Evolutionary conservation across 2,329 filamentous ascomycete genomes (phyloP).

Genomic region (Esteya vermicola): DNA sequence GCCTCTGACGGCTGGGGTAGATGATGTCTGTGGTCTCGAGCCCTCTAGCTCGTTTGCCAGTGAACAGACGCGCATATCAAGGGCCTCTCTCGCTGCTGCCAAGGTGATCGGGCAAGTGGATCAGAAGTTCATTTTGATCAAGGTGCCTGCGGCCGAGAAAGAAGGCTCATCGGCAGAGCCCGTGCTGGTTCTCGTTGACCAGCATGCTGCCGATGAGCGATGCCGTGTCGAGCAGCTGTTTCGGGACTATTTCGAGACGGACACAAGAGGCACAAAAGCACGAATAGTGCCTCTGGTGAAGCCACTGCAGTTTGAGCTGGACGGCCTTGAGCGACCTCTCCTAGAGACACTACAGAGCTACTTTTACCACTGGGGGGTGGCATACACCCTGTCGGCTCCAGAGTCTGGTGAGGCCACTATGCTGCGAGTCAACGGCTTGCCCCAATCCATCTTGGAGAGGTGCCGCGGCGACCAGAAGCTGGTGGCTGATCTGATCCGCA

Average conservation of each 20-base stretch:
- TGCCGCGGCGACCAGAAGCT: slow-evolving; percentile 60
- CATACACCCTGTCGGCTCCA: slow-evolving; percentile 29
- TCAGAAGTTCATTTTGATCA: slow-evolving; percentile 71
- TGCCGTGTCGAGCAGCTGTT: slow-evolving; percentile 66
- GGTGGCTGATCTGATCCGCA: slow-evolving; percentile 58
- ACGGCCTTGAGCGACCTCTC: slow-evolving; percentile 41
- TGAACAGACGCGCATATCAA: slow-evolving; percentile 36
- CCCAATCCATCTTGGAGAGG: slow-evolving; percentile 59
- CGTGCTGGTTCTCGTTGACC: slow-evolving; percentile 66
- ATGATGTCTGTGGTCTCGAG: background rate
- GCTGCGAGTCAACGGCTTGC: slow-evolving; percentile 45
- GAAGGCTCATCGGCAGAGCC: slow-evolving; percentile 6
- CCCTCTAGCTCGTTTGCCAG: background rate
- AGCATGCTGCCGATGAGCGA: slow-evolving; percentile 90
- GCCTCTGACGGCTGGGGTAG: no score
- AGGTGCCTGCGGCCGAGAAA: slow-evolving; percentile 12
- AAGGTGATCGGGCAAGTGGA: slow-evolving; percentile 73
- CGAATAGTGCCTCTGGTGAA: slow-evolving; percentile 26
- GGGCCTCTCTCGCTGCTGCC: slow-evolving; percentile 42
- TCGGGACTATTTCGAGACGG: slow-evolving; percentile 27
- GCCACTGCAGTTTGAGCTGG: slow-evolving; percentile 51
- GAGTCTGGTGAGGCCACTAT: slow-evolving; percentile 6
- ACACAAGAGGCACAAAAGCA: slow-evolving; percentile 6
- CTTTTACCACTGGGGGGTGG: slow-evolving; percentile 64
- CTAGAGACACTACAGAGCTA: slow-evolving; percentile 37